Evolutionary conservation across 495 filamentous ascomycete species (phyloP).

Genomic region (Tuber magnatum): DNA sequence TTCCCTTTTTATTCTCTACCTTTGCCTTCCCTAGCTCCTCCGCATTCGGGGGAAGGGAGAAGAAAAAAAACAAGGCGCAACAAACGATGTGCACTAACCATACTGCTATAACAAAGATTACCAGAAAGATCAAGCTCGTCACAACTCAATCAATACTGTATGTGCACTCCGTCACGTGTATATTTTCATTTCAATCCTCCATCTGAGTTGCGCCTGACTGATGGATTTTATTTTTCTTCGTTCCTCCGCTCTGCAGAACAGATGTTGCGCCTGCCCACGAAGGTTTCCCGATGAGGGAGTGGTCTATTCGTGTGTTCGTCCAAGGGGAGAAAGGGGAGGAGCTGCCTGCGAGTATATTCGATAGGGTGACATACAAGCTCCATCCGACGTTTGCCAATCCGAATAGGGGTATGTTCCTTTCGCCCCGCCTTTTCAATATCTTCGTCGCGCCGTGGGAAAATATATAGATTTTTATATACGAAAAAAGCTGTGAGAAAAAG

Average conservation of each 20-base stretch:
- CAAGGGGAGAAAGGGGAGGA: constrained; percentile 57
- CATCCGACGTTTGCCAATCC: constrained; percentile 87
- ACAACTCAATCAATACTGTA: constrained; percentile 86
- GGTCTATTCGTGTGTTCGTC: constrained; percentile 60
- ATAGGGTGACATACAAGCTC: constrained; percentile 82
- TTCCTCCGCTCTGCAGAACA: constrained; percentile 22
- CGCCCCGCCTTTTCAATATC: constrained; percentile 11
- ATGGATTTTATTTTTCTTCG: constrained; percentile 13
- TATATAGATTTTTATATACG: neutral
- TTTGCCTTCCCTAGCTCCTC: constrained; percentile 1
- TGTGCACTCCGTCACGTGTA: constrained; percentile 38
- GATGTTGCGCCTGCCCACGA: constrained; percentile 57
- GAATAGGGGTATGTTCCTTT: constrained; percentile 63
- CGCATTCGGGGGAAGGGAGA: neutral
- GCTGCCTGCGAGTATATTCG: constrained; percentile 73
- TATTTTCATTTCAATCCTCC: constrained; percentile 15
- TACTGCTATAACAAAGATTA: constrained; percentile 50
- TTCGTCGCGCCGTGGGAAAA: neutral
- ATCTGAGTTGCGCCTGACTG: constrained; percentile 14
- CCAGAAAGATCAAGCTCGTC: constrained; percentile 82
- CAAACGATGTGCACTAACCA: constrained; percentile 2
- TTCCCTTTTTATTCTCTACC: neutral
- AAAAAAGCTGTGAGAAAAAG: neutral
- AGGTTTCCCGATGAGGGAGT: constrained; percentile 81
- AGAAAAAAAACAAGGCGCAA: constrained; percentile 7